Evolutionary conservation across 345 rosid species (phyloP), one percentile per base, ranked within the genome.

Genomic region (Rhodomyrtus tomentosa): DNA sequence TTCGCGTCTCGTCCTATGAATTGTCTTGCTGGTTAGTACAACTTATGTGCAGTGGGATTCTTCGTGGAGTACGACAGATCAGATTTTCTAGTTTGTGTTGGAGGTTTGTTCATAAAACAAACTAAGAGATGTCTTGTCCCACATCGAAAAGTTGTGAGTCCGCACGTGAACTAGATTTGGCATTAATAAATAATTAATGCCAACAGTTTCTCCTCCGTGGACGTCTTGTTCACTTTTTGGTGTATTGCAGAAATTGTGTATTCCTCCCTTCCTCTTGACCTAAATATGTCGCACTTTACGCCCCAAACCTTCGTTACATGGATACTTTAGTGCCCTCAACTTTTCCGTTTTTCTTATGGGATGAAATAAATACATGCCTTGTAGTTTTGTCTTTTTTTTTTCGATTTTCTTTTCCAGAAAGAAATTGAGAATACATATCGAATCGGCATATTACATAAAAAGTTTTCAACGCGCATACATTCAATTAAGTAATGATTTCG

Each of bases 61-160:
- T 68, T 68, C 18, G 76, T 68, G 76, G 76, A 8, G 24, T 68
- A 68, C 5, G 76, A 32, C 45, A 68, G 76, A 68, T 68, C 76
- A 68, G 76, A 45, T 68, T 68, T 68, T 68, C 76, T 68, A 9
- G 76, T 68, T 62, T 62, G 9, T 62, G 74, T n/a, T n/a, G n/a
- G n/a, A n/a, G n/a, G n/a, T n/a, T n/a, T n/a, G n/a, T n/a, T n/a
- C n/a, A n/a, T n/a, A n/a, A n/a, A n/a, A n/a, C n/a, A n/a, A n/a
- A n/a, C n/a, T n/a, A n/a, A n/a, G n/a, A n/a, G n/a, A n/a, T n/a
- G n/a, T n/a, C n/a, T n/a, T n/a, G n/a, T n/a, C n/a, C n/a, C n/a
- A n/a, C n/a, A n/a, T n/a, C n/a, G n/a, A n/a, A n/a, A n/a, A n/a
- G n/a, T n/a, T n/a, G n/a, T n/a, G n/a, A n/a, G n/a, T n/a, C n/a